Evolutionary conservation across 116 monocot genomes (phyloP), one percentile per base, ranked within the genome.

Genomic region (Papilionanthe hybrid): DNA sequence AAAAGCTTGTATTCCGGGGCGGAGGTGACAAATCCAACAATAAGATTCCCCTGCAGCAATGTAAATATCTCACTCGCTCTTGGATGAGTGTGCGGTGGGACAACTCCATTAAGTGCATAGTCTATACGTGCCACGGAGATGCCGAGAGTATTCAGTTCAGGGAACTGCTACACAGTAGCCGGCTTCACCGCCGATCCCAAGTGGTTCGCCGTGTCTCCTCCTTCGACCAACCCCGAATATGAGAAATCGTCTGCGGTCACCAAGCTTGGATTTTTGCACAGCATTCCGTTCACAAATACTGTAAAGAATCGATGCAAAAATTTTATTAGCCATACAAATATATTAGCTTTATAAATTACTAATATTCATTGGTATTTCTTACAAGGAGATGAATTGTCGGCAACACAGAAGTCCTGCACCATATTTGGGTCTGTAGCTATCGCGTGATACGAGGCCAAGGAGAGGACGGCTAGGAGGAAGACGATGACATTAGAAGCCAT

Each of bases 91-190:
- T 80, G 80, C 7, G 80, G 80, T 4, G 74, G 75, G 76, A 48
- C 67, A 18, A 81, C 23, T 9, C 81, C 81, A 19, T 48, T 7
- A 13, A 65, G 65, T 2, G 81, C 76, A 27, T 37, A 81, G 75
- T 81, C 81, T 23, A 81, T 42, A 10, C 81, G 73, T 7, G 57
- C 75, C 3, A 75, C 0, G 25, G 81, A 75, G 57, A 75, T 42
- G 72, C 81, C 81, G 7, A 81, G 75, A 3, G 81, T 81, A 58
- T 81, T 81, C 30, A 75, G 44, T 0, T 75, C 81, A 1, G 75
- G 75, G 9, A 81, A 27, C 3, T 65, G 7, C 15, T 5, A 17
- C 10, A 25, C 81, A 18, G 7, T 48, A 1, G 75, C 81, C 1
- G 25, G 18, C 1, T 76, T 81, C 20, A 81, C 76, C 1, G 15